These are phyloP conservation scores for Chytriomyces confervae DNA, from an alignment of 192 early-diverging fungal species.

Conservation along the genomic window DNA sequence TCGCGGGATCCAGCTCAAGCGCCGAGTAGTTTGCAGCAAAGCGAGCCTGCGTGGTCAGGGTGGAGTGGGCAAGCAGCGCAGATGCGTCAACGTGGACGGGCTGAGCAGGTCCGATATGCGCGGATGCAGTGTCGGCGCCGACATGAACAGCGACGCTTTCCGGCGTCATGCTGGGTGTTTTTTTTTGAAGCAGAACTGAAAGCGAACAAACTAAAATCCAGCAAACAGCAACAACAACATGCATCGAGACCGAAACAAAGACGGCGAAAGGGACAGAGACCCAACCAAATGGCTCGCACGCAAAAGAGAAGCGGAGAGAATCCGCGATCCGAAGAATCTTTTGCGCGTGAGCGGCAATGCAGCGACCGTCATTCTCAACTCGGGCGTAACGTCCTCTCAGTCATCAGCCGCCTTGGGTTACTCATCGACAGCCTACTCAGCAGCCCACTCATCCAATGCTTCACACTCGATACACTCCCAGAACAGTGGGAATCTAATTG, in stretches of 20 bases:
- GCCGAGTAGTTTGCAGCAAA: constrained; percentile 42
- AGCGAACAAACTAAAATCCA: no score
- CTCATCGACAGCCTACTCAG: neutral
- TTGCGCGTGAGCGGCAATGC: constrained; percentile 19
- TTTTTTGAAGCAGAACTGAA: no score
- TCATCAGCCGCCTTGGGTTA: neutral
- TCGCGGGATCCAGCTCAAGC: neutral
- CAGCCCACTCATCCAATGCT: neutral
- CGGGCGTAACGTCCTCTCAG: neutral
- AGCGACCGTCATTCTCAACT: neutral
- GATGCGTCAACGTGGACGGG: neutral
- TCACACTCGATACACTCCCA: neutral
- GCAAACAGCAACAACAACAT: no score
- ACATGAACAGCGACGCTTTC: neutral
- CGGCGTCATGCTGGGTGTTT: no score
- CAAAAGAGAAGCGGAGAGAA: neutral
- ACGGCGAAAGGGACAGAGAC: no score
- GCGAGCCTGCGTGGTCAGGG: constrained; percentile 36
- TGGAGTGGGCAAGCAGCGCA: constrained; percentile 1
- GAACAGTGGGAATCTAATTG: neutral
- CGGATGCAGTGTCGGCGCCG: neutral
- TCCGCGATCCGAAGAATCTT: constrained; percentile 4
- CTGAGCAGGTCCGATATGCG: neutral
- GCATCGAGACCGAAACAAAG: no score
- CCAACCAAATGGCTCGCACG: neutral